Conservation (phyloP, 345 rosid species). For the Populus alba region DNA sequence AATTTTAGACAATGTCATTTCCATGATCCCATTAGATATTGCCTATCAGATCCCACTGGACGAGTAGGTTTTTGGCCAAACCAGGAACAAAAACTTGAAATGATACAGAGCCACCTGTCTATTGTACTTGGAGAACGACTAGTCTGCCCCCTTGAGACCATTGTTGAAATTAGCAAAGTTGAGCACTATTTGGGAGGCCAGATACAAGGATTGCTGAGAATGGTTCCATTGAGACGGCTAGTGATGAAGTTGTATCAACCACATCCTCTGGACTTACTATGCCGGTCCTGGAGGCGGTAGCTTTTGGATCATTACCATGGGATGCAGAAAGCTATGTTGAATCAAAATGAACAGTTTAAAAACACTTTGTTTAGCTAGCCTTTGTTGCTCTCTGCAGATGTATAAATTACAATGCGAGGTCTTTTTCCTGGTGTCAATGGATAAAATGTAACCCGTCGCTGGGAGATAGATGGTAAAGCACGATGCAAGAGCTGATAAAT, state of each 20-base stretch:
- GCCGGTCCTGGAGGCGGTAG: constrained; percentile 86
- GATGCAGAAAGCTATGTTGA: constrained; percentile 86
- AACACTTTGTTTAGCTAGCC: neutral
- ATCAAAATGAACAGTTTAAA: constrained; percentile 61
- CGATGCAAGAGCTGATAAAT: neutral
- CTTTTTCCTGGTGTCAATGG: neutral
- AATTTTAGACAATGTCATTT: constrained; percentile 58
- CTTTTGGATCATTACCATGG: constrained; percentile 90
- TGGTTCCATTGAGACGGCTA: constrained; percentile 64
- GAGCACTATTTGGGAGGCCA: constrained; percentile 85
- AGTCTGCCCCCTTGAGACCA: constrained; percentile 68
- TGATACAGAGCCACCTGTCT: constrained; percentile 86
- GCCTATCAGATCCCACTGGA: constrained; percentile 66
- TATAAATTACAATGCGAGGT: neutral
- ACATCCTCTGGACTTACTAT: constrained; percentile 73
- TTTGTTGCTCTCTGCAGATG: neutral
- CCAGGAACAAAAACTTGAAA: constrained; percentile 82
- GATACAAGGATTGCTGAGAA: constrained; percentile 68
- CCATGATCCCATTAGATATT: constrained; percentile 75
- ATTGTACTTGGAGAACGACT: constrained; percentile 68
- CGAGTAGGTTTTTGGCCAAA: constrained; percentile 92
- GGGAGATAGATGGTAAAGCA: neutral
- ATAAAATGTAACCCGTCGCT: neutral
- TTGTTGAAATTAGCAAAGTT: constrained; percentile 77
- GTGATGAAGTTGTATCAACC: constrained; percentile 54